These are phyloP conservation scores for Tuber brumale DNA, from an alignment of 495 filamentous ascomycete genomes.

Conservation along the genomic window DNA sequence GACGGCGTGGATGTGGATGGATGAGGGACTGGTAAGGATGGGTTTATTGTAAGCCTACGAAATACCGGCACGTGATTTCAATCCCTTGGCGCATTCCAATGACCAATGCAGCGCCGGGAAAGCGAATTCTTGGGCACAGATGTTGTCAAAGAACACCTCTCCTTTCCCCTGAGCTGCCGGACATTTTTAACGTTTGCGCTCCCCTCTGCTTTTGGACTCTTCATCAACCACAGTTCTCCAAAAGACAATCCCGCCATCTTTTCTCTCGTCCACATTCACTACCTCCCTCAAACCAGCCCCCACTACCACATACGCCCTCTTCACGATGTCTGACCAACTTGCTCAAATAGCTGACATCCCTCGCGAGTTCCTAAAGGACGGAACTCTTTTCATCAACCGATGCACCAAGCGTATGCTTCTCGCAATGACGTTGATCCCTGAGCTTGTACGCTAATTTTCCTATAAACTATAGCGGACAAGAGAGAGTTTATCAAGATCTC, in stretches of 20 bases:
- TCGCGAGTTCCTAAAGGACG: conserved; percentile 73
- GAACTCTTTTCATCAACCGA: conserved; percentile 71
- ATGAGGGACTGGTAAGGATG: conserved; percentile 16
- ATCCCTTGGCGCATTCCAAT: conserved; percentile 16
- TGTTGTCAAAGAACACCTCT: conserved; percentile 36
- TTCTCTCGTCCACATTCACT: conserved; percentile 10
- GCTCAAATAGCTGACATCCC: conserved; percentile 76
- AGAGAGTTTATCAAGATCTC: conserved; percentile 90
- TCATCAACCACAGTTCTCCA: conserved; percentile 16
- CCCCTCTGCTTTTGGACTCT: conserved; percentile 18
- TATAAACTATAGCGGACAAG: conserved; percentile 56
- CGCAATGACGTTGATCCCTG: not conserved
- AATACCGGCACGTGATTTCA: conserved; percentile 32
- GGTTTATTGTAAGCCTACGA: conserved; percentile 11
- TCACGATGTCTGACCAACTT: conserved; percentile 64
- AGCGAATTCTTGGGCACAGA: conserved; percentile 15
- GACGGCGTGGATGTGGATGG: conserved; percentile 26
- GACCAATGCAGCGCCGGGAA: conserved; percentile 5
- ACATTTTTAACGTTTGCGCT: conserved; percentile 29
- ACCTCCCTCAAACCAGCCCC: conserved; percentile 19
- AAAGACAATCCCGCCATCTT: conserved; percentile 18
- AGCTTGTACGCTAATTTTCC: conserved; percentile 21
- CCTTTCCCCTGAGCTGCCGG: conserved; percentile 31
- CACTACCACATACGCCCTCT: conserved; percentile 4
- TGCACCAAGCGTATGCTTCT: conserved; percentile 69